phyloP scores from a whole-genome alignment of 2,329 filamentous ascomycete species.

The Alternaria gaisen region DNA sequence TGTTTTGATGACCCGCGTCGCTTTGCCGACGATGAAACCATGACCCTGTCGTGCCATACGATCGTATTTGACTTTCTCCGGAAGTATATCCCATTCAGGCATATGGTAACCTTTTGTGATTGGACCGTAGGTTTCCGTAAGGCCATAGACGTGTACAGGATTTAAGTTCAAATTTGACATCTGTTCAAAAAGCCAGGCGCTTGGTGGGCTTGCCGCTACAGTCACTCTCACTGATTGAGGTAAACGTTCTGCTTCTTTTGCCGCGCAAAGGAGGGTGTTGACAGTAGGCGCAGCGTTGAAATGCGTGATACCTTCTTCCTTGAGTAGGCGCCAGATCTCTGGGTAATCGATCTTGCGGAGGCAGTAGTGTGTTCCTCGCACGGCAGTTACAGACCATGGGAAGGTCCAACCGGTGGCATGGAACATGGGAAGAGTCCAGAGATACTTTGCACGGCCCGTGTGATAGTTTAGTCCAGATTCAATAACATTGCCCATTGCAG shows the following conservation, averaged over 20 bases:
- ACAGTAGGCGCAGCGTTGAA: slow-evolving; percentile 97
- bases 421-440: slow-evolving; percentile 94
- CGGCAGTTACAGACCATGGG: slow-evolving; percentile 91
- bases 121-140: slow-evolving; percentile 90
- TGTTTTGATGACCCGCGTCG: slow-evolving; percentile 81
- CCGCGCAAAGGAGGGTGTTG: slow-evolving; percentile 88
- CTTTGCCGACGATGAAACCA: slow-evolving; percentile 84
- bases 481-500: slow-evolving; percentile 83
- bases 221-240: slow-evolving; percentile 81
- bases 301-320: slow-evolving; percentile 87
- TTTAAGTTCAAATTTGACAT: slow-evolving; percentile 89
- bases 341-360: slow-evolving; percentile 95
- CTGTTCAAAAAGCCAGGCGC: slow-evolving; percentile 87
- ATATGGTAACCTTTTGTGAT: slow-evolving; percentile 94
- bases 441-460: slow-evolving; percentile 76
- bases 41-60: slow-evolving; percentile 95
- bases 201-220: slow-evolving; percentile 90
- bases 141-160: slow-evolving; percentile 92
- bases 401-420: slow-evolving; percentile 80
- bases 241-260: slow-evolving; percentile 76
- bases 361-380: slow-evolving; percentile 93
- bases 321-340: slow-evolving; percentile 88
- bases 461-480: slow-evolving; percentile 84
- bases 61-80: slow-evolving; percentile 78
- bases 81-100: slow-evolving; percentile 81